A percentile compares a stretch with the other conserved stretches of the same genome.
phyloP scores from a whole-genome alignment of 257 asterid genomes.

The Craterostigma plantagineum region DNA sequence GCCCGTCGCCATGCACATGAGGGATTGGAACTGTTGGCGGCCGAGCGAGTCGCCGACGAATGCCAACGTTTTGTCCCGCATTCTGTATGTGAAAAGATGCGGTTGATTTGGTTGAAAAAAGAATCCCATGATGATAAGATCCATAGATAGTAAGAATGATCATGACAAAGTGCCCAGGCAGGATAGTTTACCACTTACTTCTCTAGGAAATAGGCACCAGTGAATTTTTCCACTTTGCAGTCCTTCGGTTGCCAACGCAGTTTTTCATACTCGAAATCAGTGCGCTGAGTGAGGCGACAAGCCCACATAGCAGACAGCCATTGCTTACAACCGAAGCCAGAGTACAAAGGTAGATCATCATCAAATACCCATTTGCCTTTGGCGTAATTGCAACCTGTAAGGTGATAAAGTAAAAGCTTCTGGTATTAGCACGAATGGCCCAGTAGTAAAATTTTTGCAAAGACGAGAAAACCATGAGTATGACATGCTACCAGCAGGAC shows the following conservation, averaged over 20 bases:
- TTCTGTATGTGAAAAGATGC: slow-evolving; percentile 26
- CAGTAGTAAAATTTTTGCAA: too few species aligned
- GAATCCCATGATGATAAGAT: not conserved
- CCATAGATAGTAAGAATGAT: slow-evolving; percentile 1
- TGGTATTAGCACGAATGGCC: not conserved
- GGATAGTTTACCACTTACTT: too few species aligned
- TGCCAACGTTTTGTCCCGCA: slow-evolving; percentile 73
- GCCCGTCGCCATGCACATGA: slow-evolving; percentile 87
- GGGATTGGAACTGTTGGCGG: slow-evolving; percentile 86
- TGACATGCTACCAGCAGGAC: too few species aligned
- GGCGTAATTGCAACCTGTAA: slow-evolving; percentile 58
- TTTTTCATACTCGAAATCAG: slow-evolving; percentile 75
- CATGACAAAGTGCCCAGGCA: too few species aligned
- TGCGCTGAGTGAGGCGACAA: slow-evolving; percentile 80
- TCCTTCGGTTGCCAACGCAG: slow-evolving; percentile 68
- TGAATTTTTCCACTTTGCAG: slow-evolving; percentile 59
- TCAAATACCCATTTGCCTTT: slow-evolving; percentile 79
- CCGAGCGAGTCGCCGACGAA: slow-evolving; percentile 89
- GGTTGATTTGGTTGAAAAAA: too few species aligned
- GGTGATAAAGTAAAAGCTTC: slow-evolving; percentile 7
- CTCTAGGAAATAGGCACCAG: slow-evolving; percentile 39
- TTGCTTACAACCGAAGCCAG: slow-evolving; percentile 75
- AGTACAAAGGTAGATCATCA: slow-evolving; percentile 51
- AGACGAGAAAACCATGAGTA: too few species aligned
- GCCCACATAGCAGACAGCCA: slow-evolving; percentile 98